Evolutionary conservation across 176 grass and related monocot species (phyloP).

Genomic region (Poa annua): DNA sequence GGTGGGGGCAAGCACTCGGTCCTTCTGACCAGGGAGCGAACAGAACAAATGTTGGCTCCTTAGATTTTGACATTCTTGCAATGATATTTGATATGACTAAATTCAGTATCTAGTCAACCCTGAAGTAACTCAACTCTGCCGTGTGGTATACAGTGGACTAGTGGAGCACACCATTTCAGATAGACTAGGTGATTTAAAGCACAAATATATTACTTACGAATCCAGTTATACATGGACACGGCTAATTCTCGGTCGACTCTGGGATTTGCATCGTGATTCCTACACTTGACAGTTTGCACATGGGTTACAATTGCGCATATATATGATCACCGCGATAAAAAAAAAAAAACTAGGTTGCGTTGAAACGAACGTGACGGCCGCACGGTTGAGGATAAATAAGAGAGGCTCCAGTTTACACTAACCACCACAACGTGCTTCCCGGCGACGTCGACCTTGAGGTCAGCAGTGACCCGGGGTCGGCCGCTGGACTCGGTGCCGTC

Average conservation of each 20-base stretch:
- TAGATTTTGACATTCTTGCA: neutral
- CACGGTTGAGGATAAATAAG: neutral
- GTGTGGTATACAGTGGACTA: neutral
- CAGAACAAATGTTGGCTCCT: neutral
- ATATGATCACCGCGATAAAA: too few relatives aligned
- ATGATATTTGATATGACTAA: neutral
- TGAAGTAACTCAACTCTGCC: slow-evolving; percentile 26
- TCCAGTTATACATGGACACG: neutral
- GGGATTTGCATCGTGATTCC: too few relatives aligned
- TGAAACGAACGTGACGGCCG: neutral
- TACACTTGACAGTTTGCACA: too few relatives aligned
- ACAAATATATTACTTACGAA: slow-evolving; percentile 4
- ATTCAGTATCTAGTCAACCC: neutral
- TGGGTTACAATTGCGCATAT: too few relatives aligned
- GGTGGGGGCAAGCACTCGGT: neutral
- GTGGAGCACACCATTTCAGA: neutral
- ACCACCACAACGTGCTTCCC: slow-evolving; percentile 91
- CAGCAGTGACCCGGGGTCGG: slow-evolving; percentile 61
- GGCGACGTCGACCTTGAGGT: slow-evolving; percentile 79
- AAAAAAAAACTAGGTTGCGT: too few relatives aligned
- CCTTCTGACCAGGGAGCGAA: neutral
- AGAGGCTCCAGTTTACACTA: neutral
- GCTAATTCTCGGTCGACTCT: too few relatives aligned
- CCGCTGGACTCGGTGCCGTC: slow-evolving; percentile 75
- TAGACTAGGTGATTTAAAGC: slow-evolving; percentile 13